A percentile compares a stretch with the other conserved stretches of the same genome.
Evolutionary conservation across 164 flowering plant genomes (phyloP).

Genomic region (Protea cynaroides): DNA sequence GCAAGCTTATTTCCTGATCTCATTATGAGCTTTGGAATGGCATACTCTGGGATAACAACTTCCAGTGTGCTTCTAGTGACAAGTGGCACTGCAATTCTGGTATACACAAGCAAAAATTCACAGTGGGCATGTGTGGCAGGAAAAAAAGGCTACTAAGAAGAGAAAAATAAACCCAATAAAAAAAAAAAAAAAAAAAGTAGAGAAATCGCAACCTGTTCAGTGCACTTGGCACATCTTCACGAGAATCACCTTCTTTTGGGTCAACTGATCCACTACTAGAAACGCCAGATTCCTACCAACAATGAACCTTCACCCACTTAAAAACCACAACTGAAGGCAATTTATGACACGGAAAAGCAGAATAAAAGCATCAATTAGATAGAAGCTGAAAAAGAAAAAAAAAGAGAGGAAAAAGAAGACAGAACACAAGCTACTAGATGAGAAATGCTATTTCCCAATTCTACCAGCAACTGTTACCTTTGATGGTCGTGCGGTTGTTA

Average conservation of each 20-base stretch:
- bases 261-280: conserved; percentile 33
- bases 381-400: too few species aligned
- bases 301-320: conserved; percentile 4
- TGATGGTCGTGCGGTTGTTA: conserved; percentile 25
- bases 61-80: conserved; percentile 89
- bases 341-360: not conserved
- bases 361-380: not conserved
- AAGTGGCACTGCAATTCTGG: conserved; percentile 57
- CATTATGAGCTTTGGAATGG: conserved; percentile 63
- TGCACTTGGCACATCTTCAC: conserved; percentile 49
- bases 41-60: conserved; percentile 82
- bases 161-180: too few species aligned
- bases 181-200: not conserved
- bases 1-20: conserved; percentile 81
- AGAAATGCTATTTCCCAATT: not conserved
- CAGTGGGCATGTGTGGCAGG: not conserved
- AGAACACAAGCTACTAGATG: not conserved
- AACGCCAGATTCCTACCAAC: conserved; percentile 49
- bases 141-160: not conserved
- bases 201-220: conserved; percentile 42
- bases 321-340: not conserved
- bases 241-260: conserved; percentile 47
- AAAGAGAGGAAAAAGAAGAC: too few species aligned
- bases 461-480: conserved; percentile 34
- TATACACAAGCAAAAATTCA: conserved; percentile 7